Evolutionary conservation across 495 filamentous ascomycete genomes (phyloP), one percentile per base, ranked within the genome.

Genomic region (Pseudomonodictys pantanalensis): DNA sequence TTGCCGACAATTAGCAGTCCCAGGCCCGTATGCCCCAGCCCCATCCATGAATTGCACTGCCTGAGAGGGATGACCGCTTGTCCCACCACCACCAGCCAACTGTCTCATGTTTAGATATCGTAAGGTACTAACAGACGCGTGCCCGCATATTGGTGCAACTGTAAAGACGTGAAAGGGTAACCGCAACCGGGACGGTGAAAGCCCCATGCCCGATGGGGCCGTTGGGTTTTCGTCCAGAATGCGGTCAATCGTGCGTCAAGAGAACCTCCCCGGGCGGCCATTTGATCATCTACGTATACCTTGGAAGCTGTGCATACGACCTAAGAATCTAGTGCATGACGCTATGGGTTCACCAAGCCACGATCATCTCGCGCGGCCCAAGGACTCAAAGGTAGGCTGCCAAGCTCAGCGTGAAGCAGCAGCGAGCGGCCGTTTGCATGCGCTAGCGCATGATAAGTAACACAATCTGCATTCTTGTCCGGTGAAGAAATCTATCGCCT

Each of bases 131-230:
- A 44, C 18, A 39, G 38, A 32, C 60, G 53, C 45, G 39, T 35
- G 32, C 32, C 52, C 58, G 60, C 60, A 63, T 26, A 26, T 30
- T 28, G 35, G 1, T 57, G 60, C 46, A 52, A 63, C 60, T 10
- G 22, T 11, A 50, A 25, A 15, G 38, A 41, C 38, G 15, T 15
- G 20, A 41, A 41, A 4, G n/a, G n/a, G n/a, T n/a, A n/a, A n/a
- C n/a, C n/a, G n/a, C n/a, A n/a, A n/a, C n/a, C n/a, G n/a, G n/a
- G n/a, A n/a, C n/a, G n/a, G n/a, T n/a, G n/a, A n/a, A n/a, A n/a
- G n/a, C n/a, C n/a, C n/a, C n/a, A n/a, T n/a, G n/a, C n/a, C n/a
- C n/a, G n/a, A n/a, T n/a, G n/a, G n/a, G n/a, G n/a, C n/a, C n/a
- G n/a, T n/a, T n/a, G n/a, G n/a, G n/a, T n/a, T n/a, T n/a, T n/a